phyloP scores from a whole-genome alignment of 805 yeast species.

The Candida railenensis region DNA sequence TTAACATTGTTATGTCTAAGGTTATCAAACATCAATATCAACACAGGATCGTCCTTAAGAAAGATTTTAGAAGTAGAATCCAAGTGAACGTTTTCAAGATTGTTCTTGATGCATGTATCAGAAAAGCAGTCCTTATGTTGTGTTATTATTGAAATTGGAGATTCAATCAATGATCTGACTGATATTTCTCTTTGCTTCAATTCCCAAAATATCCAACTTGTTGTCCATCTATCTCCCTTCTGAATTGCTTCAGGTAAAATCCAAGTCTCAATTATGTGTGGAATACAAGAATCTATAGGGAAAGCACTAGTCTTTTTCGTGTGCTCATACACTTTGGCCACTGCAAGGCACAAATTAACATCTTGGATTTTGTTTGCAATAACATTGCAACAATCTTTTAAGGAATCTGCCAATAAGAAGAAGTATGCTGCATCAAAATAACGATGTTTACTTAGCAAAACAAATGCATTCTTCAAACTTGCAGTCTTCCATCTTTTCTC shows the following conservation, averaged over 20 bases:
- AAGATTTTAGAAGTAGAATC: conserved; percentile 28
- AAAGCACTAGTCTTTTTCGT: conserved; percentile 12
- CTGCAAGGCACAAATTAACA: conserved; percentile 70
- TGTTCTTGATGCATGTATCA: conserved; percentile 15
- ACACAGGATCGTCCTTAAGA: conserved; percentile 78
- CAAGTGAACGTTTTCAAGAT: conserved; percentile 11
- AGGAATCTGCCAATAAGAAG: conserved; percentile 73
- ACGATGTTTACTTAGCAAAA: conserved; percentile 82
- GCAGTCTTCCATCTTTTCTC: conserved; percentile 82
- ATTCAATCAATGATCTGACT: conserved; percentile 62
- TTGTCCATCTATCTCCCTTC: conserved; percentile 75
- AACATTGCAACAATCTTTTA: conserved; percentile 77
- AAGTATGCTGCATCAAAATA: conserved; percentile 86
- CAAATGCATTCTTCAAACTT: conserved; percentile 91
- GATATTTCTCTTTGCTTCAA: conserved; percentile 42
- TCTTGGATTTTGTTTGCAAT: conserved; percentile 67
- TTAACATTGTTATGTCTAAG: conserved; percentile 53
- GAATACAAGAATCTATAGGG: neutral
- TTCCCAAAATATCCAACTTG: conserved; percentile 80
- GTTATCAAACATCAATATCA: conserved; percentile 61
- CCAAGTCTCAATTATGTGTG: conserved; percentile 45
- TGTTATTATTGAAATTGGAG: conserved; percentile 41
- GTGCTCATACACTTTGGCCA: conserved; percentile 67
- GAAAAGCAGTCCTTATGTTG: conserved; percentile 21
- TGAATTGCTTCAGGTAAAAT: conserved; percentile 57